These are phyloP conservation scores for Staphylotrichum longicolle DNA, from an alignment of 495 filamentous ascomycete species.

Conservation along the genomic window DNA sequence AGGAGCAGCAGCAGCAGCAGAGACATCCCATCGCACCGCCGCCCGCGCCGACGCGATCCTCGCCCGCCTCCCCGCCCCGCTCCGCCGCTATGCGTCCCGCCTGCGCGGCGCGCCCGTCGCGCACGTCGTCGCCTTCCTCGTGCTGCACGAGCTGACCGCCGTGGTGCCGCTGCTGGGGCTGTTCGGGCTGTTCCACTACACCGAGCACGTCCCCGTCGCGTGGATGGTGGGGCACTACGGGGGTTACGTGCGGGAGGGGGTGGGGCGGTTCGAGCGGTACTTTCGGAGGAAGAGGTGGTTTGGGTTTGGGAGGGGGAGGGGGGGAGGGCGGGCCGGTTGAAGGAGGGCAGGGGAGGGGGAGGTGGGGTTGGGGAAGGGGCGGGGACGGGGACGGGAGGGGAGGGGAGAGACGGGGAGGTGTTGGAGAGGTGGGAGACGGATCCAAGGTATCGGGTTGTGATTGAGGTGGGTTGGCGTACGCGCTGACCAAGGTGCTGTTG, in stretches of 20 bases:
- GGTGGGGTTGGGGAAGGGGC: neutral
- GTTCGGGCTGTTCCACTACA: slow-evolving; percentile 73
- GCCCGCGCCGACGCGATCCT: slow-evolving; percentile 56
- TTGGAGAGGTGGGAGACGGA: slow-evolving; percentile 33
- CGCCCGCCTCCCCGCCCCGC: slow-evolving; percentile 52
- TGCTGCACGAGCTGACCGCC: slow-evolving; percentile 90
- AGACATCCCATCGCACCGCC: neutral
- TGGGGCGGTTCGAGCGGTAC: slow-evolving; percentile 44
- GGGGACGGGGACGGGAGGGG: slow-evolving; percentile 15
- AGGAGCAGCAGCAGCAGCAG: neutral
- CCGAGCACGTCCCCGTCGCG: slow-evolving; percentile 57
- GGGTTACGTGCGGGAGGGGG: slow-evolving; percentile 43
- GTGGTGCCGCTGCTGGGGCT: slow-evolving; percentile 75
- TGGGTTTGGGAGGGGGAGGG: slow-evolving; percentile 34
- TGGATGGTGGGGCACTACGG: slow-evolving; percentile 42
- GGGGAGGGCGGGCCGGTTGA: slow-evolving; percentile 2
- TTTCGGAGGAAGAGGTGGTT: slow-evolving; percentile 50
- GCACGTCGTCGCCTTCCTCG: slow-evolving; percentile 80
- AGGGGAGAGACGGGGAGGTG: slow-evolving; percentile 12
- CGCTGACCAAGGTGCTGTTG: slow-evolving; percentile 78
- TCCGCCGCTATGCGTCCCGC: slow-evolving; percentile 63
- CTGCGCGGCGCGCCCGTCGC: slow-evolving; percentile 74
- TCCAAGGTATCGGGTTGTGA: slow-evolving; percentile 53
- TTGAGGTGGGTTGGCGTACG: slow-evolving; percentile 85
- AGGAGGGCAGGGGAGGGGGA: too few species aligned